phyloP scores from a whole-genome alignment of 495 filamentous ascomycete genomes.

The Jackrogersella multiformis region DNA sequence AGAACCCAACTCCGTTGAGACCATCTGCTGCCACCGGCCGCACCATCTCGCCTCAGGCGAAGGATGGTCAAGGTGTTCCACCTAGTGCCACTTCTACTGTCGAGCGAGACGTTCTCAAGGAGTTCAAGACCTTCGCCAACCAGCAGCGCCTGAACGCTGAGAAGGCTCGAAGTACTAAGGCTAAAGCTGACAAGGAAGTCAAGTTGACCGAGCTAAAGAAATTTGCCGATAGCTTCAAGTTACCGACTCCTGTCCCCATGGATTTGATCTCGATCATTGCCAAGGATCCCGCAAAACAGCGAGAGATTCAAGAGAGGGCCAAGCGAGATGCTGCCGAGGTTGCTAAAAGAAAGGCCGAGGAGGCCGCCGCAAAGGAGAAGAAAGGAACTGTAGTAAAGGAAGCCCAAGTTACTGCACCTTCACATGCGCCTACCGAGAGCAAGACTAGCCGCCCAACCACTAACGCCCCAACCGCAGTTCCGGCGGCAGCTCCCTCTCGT shows the following conservation, averaged over 20 bases:
- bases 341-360: slow-evolving; percentile 51
- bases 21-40: slow-evolving; percentile 50
- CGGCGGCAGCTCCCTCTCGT: slow-evolving; percentile 48
- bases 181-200: slow-evolving; percentile 83
- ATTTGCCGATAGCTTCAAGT: slow-evolving; percentile 92
- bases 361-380: slow-evolving; percentile 49
- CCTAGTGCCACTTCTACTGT: slow-evolving; percentile 79
- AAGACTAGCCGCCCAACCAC: slow-evolving; percentile 42
- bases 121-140: slow-evolving; percentile 82
- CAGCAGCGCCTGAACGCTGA: slow-evolving; percentile 66
- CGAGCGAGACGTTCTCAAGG: slow-evolving; percentile 77
- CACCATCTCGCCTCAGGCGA: slow-evolving; percentile 52
- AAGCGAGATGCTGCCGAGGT: slow-evolving; percentile 72
- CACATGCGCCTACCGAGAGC: slow-evolving; percentile 34
- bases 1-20: slow-evolving; percentile 40
- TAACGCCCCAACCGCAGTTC: slow-evolving; percentile 43
- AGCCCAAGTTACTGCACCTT: slow-evolving; percentile 44
- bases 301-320: slow-evolving; percentile 88
- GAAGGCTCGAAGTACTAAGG: slow-evolving; percentile 75
- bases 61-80: slow-evolving; percentile 46
- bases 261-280: slow-evolving; percentile 95
- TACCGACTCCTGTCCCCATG: slow-evolving; percentile 86
- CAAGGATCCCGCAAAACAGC: slow-evolving; percentile 92
- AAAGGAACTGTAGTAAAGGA: slow-evolving; percentile 53
- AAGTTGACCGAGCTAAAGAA: slow-evolving; percentile 95